Conservation (phyloP, 768 basidiomycete species). For the Collybia sordida region DNA sequence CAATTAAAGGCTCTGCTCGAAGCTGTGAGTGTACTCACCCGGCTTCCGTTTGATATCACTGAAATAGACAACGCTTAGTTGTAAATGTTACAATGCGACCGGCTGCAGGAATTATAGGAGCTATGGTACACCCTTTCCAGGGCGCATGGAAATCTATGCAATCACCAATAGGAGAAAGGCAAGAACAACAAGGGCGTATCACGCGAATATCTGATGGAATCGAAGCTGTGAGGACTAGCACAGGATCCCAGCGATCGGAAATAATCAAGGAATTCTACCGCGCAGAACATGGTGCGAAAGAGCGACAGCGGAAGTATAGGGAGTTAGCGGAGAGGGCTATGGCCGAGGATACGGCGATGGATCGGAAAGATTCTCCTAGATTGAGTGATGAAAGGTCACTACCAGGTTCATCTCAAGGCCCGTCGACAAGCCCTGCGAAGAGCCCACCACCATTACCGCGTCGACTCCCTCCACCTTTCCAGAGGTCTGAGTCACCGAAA, state of each 20-base stretch:
- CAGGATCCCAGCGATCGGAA: slow-evolving; percentile 26
- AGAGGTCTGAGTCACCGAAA: neutral
- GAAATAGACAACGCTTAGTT: slow-evolving; percentile 13
- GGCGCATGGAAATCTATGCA: slow-evolving; percentile 38
- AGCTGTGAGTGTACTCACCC: slow-evolving; percentile 24
- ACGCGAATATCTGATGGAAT: slow-evolving; percentile 40
- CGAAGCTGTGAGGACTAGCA: slow-evolving; percentile 33
- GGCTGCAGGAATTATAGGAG: slow-evolving; percentile 32
- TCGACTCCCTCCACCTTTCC: no score
- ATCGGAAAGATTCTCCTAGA: neutral
- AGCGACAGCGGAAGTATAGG: slow-evolving; percentile 31
- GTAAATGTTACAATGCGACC: slow-evolving; percentile 30
- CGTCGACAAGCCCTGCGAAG: neutral
- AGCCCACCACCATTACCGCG: neutral
- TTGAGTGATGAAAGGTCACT: neutral
- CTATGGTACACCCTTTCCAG: slow-evolving; percentile 34
- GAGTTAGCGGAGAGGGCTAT: slow-evolving; percentile 31
- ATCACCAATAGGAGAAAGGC: slow-evolving; percentile 24
- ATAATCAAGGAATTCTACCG: slow-evolving; percentile 39
- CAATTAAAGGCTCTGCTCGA: slow-evolving; percentile 33
- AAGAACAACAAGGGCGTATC: slow-evolving; percentile 31
- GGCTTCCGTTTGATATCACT: no score
- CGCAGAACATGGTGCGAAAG: slow-evolving; percentile 24
- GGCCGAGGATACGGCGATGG: slow-evolving; percentile 16
- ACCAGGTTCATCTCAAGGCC: neutral